Percentiles rank a stretch among this genome's conserved stretches.
Conservation (phyloP, 2,329 filamentous ascomycete species). For the Aspergillus texensis region DNA sequence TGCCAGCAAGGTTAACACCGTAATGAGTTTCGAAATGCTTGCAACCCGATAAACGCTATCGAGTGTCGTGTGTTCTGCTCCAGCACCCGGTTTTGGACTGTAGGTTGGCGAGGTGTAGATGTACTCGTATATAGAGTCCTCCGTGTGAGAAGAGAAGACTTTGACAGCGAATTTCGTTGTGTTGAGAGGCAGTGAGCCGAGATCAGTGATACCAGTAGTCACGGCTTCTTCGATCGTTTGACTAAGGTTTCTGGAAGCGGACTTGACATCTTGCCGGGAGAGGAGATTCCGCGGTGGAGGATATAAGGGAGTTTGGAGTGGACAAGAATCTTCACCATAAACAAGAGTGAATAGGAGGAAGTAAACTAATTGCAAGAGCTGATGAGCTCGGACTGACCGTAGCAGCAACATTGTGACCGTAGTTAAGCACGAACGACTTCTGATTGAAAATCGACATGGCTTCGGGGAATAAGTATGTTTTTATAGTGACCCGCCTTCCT, state of each 20-base stretch:
- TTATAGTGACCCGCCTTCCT: neutral
- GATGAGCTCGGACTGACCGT: neutral
- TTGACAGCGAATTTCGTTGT: conserved; percentile 43
- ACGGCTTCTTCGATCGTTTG: neutral
- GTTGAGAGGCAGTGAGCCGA: neutral
- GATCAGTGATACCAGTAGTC: neutral
- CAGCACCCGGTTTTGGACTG: neutral
- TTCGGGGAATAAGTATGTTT: neutral
- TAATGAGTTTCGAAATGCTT: conserved; percentile 49
- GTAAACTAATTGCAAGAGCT: neutral
- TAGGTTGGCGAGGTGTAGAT: conserved; percentile 37
- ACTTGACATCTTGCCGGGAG: neutral
- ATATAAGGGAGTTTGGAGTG: neutral
- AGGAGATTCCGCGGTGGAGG: neutral
- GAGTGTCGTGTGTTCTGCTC: conserved; percentile 25
- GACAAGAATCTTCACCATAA: neutral
- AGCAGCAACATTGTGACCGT: neutral
- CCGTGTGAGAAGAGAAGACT: conserved; percentile 37
- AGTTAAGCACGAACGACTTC: neutral
- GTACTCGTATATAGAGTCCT: conserved; percentile 30
- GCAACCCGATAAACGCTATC: conserved; percentile 50
- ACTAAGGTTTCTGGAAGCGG: neutral
- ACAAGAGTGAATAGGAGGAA: neutral
- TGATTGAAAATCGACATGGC: neutral
- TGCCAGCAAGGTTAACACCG: conserved; percentile 40